Percentiles rank a stretch among this genome's conserved stretches.
These are phyloP conservation scores for Thecaphora thlaspeos DNA, from an alignment of 1,284 basidiomycete genomes.

Conservation along the genomic window DNA sequence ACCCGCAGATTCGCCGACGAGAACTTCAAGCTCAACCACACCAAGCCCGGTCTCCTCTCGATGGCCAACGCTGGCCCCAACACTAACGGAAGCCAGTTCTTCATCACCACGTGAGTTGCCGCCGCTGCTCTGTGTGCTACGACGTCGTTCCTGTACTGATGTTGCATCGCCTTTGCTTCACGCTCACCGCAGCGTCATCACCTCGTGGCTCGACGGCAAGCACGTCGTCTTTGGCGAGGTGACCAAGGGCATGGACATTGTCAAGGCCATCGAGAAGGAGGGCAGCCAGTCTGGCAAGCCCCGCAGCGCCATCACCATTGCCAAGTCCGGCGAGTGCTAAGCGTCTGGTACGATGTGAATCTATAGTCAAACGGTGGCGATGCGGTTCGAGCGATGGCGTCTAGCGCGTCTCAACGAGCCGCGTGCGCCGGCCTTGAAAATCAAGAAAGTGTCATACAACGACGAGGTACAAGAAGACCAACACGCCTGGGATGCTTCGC, in stretches of 20 bases:
- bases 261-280: slow-evolving; percentile 80
- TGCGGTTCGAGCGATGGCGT: no score
- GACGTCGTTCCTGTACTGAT: no score
- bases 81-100: slow-evolving; percentile 97
- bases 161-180: slow-evolving; percentile 5
- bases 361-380: no score
- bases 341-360: no score
- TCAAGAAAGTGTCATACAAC: no score
- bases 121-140: no score
- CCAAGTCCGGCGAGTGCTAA: slow-evolving; percentile 53
- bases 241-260: slow-evolving; percentile 62
- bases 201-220: slow-evolving; percentile 70
- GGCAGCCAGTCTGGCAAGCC: slow-evolving; percentile 50
- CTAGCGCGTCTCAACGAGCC: no score
- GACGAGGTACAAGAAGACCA: no score
- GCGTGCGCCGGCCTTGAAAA: no score
- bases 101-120: slow-evolving; percentile 93
- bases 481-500: no score
- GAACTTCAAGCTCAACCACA: slow-evolving; percentile 88
- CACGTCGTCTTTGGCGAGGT: slow-evolving; percentile 65
- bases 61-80: slow-evolving; percentile 95
- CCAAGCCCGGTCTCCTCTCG: slow-evolving; percentile 91
- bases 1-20: slow-evolving; percentile 68
- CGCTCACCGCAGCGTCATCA: slow-evolving; percentile 54
- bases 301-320: slow-evolving; percentile 51